Conservation (phyloP, 129 eudicot species). For the Escallonia herrerae region DNA sequence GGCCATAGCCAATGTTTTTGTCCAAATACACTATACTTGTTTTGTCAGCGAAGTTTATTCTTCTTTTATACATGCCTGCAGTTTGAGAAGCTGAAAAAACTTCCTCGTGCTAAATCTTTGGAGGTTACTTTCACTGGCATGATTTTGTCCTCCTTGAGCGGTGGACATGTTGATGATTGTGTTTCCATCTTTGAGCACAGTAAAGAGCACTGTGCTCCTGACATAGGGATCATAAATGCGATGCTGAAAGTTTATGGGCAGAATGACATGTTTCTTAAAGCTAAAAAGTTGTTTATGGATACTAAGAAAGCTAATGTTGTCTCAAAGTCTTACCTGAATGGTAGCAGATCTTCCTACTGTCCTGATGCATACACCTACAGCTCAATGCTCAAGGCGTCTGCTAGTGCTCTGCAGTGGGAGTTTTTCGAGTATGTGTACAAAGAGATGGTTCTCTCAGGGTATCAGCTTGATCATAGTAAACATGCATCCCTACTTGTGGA, state of each 20-base stretch:
- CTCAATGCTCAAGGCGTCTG: conserved; percentile 79
- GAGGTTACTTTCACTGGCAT: conserved; percentile 83
- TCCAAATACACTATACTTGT: neutral
- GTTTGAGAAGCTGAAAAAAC: conserved; percentile 72
- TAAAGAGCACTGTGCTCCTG: conserved; percentile 44
- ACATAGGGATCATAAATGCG: conserved; percentile 77
- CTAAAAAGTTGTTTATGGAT: conserved; percentile 69
- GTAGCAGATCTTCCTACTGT: conserved; percentile 25
- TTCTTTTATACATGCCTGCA: conserved; percentile 24
- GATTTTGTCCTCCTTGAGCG: conserved; percentile 75
- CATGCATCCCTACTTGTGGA: conserved; percentile 60
- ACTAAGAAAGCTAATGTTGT: conserved; percentile 35
- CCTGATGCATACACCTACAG: conserved; percentile 52
- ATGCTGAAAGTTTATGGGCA: conserved; percentile 82
- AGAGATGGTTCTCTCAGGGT: conserved; percentile 71
- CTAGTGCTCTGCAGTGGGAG: conserved; percentile 86
- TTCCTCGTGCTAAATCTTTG: conserved; percentile 54
- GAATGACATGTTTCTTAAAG: conserved; percentile 78
- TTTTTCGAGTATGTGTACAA: conserved; percentile 85
- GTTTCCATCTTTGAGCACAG: conserved; percentile 50
- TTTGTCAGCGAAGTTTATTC: neutral
- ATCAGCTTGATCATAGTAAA: conserved; percentile 64
- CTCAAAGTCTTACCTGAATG: conserved; percentile 20
- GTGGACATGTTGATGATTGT: conserved; percentile 73
- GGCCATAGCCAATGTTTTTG: too few species aligned